Conservation (phyloP, 768 basidiomycete species). For the Lactarius trivialis region DNA sequence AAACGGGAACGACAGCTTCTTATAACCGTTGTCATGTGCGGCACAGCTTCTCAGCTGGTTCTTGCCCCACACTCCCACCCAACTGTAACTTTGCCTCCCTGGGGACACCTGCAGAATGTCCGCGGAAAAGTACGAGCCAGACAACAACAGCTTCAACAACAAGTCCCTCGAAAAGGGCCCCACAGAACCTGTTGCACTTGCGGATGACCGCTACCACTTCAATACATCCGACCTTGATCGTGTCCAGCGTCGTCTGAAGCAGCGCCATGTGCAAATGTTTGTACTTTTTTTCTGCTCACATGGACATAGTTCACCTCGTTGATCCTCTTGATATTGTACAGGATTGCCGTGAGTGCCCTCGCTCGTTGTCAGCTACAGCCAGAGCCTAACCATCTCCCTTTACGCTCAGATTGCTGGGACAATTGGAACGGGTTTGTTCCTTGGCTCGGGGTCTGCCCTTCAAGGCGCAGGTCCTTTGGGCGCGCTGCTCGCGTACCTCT, state of each 20-base stretch:
- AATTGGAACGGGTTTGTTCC: conserved; percentile 67
- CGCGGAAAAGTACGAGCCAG: background rate
- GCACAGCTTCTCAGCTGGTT: background rate
- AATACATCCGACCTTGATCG: conserved; percentile 59
- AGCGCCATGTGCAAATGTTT: conserved; percentile 76
- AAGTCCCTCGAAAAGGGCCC: conserved; percentile 26
- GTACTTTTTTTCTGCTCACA: conserved; percentile 23
- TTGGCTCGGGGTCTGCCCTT: conserved; percentile 61
- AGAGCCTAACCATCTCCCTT: background rate
- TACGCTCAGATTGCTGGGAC: conserved; percentile 60
- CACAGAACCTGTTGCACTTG: conserved; percentile 24
- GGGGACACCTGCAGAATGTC: conserved; percentile 2
- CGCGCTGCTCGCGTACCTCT: conserved; percentile 54
- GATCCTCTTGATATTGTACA: conserved; percentile 19
- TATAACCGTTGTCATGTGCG: background rate
- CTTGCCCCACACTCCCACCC: background rate
- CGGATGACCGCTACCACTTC: conserved; percentile 36
- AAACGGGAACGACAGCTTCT: background rate
- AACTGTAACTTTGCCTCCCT: background rate
- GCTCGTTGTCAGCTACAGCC: background rate
- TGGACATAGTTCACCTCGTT: background rate
- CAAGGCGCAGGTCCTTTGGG: conserved; percentile 58
- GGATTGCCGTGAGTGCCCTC: conserved; percentile 52
- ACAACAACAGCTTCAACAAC: background rate
- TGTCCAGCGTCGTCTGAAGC: conserved; percentile 66